Evolutionary conservation across 495 filamentous ascomycete species (phyloP).

Genomic region (Talaromyces liani): DNA sequence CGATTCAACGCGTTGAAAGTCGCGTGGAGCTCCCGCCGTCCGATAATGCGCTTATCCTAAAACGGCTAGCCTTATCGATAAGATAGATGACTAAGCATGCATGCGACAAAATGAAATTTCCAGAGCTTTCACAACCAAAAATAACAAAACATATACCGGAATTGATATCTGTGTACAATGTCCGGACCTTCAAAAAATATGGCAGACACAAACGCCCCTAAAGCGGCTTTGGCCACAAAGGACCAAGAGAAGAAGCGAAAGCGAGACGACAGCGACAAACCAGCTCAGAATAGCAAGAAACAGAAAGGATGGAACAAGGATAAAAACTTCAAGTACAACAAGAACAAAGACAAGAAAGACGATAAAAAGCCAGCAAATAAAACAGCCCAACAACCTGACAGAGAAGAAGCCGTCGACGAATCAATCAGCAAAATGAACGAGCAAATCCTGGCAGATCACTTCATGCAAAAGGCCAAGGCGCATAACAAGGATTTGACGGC

Average conservation of each 20-base stretch:
- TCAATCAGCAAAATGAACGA: conserved; percentile 77
- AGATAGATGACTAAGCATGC: conserved; percentile 22
- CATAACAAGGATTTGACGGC: conserved; percentile 71
- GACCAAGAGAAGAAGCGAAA: conserved; percentile 6
- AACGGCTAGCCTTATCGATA: conserved; percentile 28
- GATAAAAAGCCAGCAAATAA: neutral
- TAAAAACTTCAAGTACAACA: neutral
- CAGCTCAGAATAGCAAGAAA: conserved; percentile 5
- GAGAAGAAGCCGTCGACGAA: conserved; percentile 63
- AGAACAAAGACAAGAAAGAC: neutral
- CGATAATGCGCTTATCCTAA: neutral
- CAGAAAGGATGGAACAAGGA: neutral
- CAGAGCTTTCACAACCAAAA: neutral
- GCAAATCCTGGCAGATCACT: conserved; percentile 74
- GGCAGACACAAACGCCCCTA: neutral
- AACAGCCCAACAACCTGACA: conserved; percentile 52
- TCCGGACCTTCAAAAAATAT: neutral
- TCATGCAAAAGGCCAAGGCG: conserved; percentile 69
- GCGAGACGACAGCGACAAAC: neutral
- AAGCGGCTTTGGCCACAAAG: neutral
- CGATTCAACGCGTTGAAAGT: conserved; percentile 3
- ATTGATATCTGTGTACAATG: neutral
- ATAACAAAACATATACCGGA: neutral
- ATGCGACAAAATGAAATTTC: conserved; percentile 8
- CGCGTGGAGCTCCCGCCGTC: conserved; percentile 13